Evolutionary conservation across 768 basidiomycete species (phyloP), one percentile per base, ranked within the genome.

Genomic region (Pleurotus cornucopiae): DNA sequence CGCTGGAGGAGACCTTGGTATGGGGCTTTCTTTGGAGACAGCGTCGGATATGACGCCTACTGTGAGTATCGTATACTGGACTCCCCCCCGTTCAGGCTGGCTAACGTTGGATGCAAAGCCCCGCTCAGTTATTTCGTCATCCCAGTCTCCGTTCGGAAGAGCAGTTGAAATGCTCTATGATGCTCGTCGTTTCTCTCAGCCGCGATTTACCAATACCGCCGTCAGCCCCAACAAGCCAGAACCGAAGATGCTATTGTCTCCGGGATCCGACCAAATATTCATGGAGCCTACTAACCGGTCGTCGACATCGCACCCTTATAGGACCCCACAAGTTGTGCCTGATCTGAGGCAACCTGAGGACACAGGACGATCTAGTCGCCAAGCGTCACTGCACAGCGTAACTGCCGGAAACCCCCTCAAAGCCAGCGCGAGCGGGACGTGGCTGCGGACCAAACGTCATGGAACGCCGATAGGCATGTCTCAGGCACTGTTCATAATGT

Each of bases 1-100:
- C 12, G 80, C 71, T 46, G 81, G 76, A 11, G 76, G 76, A 40
- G 80, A 78, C 51, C 67, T 82, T 21, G 74, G 74, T 11, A 71
- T 73, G 12, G 79, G 74, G 30, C 57, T 81, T 26, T 74, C 79
- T 5, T n/a, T 71, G 34, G 65, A 65, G 21, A 66, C 68, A 5
- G 70, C 68, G 26, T 73, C 74, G 5, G 45, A 45, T 25, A 14
- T 16, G 18, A 16, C 54, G 11, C 13, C 44, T 34, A 46, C 41
- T 20, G 54, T 45, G 20, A 13, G 54, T 43, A n/a, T 44, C 16
- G n/a, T 38, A 46, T 55, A 21, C 18, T 25, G 23, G 23, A 40
- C 39, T 13, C 12, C 14, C 6, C 2, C 13, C 34, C 16, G 4
- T 21, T 14, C 2, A 12, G 38, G 18, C 14, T 53, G 20, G 18